Percentiles rank a stretch among this genome's conserved stretches.
Conservation (phyloP, 148 eudicot species). For the Dysphania ambrosioides region DNA sequence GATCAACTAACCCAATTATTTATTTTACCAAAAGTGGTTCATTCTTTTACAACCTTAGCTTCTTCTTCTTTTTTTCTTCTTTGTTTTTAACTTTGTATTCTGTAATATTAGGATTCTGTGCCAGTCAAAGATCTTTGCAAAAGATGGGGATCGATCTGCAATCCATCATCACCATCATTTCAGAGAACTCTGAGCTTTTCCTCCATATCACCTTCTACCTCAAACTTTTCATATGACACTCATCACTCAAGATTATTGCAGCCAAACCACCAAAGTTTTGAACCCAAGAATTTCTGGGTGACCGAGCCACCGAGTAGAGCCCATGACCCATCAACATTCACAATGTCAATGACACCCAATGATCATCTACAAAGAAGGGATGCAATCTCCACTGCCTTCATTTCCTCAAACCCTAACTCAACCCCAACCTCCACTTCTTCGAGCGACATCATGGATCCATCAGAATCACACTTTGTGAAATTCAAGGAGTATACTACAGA, state of each 20-base stretch:
- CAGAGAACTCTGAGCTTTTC: constrained; percentile 58
- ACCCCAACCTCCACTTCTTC: constrained; percentile 52
- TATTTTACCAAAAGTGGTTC: constrained; percentile 9
- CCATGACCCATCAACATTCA: constrained; percentile 30
- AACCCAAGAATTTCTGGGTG: constrained; percentile 31
- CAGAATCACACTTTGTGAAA: constrained; percentile 25
- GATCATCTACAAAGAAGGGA: constrained; percentile 14
- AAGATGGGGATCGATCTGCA: constrained; percentile 57
- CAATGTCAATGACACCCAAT: constrained; percentile 32
- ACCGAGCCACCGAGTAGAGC: background rate
- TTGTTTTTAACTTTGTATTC: constrained; percentile 13
- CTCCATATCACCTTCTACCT: constrained; percentile 51
- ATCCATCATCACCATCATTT: constrained; percentile 30
- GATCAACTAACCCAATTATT: constrained; percentile 20
- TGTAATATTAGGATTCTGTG: constrained; percentile 41
- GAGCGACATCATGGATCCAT: constrained; percentile 52
- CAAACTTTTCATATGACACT: constrained; percentile 47
- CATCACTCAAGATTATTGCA: constrained; percentile 29
- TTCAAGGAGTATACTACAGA: constrained; percentile 63
- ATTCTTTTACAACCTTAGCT: constrained; percentile 3
- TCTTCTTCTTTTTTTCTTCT: background rate
- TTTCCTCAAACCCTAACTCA: constrained; percentile 44
- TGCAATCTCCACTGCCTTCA: constrained; percentile 17
- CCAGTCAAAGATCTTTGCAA: constrained; percentile 44
- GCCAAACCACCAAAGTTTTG: constrained; percentile 19